Base-by-base conservation (phyloP, 1,284 basidiomycete genomes). In the Pterulicium gracile region DNA sequence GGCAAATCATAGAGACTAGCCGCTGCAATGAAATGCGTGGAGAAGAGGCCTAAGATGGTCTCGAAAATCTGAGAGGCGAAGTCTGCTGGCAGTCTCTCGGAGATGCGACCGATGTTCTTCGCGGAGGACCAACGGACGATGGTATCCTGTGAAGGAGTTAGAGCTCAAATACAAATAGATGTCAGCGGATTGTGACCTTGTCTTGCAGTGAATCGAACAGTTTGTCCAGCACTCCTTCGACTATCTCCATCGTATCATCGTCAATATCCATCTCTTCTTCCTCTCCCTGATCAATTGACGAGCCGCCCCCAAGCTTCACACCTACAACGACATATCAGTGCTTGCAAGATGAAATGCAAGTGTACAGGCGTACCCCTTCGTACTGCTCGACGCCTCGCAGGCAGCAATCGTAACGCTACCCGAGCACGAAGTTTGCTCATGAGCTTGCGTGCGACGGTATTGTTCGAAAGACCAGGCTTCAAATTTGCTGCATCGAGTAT, bases 51-150 rank as follows among this genome's bases (percentile, higher is more conserved):
- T 44, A 94, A 66, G 24, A 95, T 68, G 2, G 82, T 91, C 43
- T 88, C 81, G 1, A 92, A 64, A 10, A 98, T 80, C 60, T 98
- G 91, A 23, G 75, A 68, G 0, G 79, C 70, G 55, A 94, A 86
- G 12, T 82, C 79, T 0, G 61, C 49, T 1, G 95, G 89, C 0
- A 98, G 74, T 13, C 87, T 75, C 51, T 87, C 81, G 1, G 89
- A 77, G 35, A 98, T 75, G 4, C 93, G 81, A 3, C 93, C 88
- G 10, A 98, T 68, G 20, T 90, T 91, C 63, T 98, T 99, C 3
- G 96, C 90, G 2, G 90, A 79, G 7, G 94, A 93, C 76, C 92
- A 98, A 42, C 96, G 86, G 17, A 98, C 92, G 22, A 93, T 70
- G 0, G 96, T 97, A 58, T 98, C 94, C 90, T 96, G 55, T 34